Conservation (phyloP, 1,284 basidiomycete genomes). For the Ustilago esculenta region DNA sequence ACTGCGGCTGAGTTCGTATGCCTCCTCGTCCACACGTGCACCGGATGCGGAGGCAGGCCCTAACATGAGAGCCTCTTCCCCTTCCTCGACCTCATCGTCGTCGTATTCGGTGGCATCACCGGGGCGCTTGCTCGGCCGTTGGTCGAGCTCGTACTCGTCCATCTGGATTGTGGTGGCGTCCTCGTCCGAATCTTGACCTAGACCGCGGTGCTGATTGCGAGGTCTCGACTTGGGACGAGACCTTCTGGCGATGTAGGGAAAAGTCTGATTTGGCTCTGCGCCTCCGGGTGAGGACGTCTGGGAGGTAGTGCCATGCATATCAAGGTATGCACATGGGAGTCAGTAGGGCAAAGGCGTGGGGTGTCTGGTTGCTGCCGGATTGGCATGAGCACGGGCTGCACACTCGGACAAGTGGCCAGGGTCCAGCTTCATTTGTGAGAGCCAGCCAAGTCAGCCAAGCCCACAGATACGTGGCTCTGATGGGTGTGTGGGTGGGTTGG, state of each 20-base stretch:
- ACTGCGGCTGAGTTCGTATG: constrained; percentile 20
- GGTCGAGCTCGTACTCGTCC: constrained; percentile 31
- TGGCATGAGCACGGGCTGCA: constrained; percentile 4
- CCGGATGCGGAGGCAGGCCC: constrained; percentile 30
- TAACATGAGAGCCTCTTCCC: constrained; percentile 49
- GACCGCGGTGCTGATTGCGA: constrained; percentile 2
- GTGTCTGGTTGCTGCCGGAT: not conserved
- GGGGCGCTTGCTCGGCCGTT: constrained; percentile 10
- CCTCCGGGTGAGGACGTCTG: constrained; percentile 40
- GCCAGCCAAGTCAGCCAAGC: too few relatives aligned
- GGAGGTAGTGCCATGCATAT: constrained; percentile 27
- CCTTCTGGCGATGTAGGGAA: constrained; percentile 17
- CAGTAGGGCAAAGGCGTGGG: not conserved
- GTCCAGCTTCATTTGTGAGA: not conserved
- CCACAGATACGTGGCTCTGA: not conserved
- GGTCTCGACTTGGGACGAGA: constrained; percentile 19
- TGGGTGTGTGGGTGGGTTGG: not conserved
- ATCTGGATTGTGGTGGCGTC: constrained; percentile 35
- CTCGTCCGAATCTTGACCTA: constrained; percentile 41
- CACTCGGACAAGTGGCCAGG: not conserved
- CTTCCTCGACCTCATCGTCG: constrained; percentile 18
- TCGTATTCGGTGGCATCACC: not conserved
- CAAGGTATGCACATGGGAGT: constrained; percentile 10
- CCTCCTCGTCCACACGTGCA: constrained; percentile 15
- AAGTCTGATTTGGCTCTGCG: constrained; percentile 21